A percentile compares a stretch with the other conserved stretches of the same genome.
Conservation (phyloP, 441 rosid genomes). For the Sinapis alba region DNA sequence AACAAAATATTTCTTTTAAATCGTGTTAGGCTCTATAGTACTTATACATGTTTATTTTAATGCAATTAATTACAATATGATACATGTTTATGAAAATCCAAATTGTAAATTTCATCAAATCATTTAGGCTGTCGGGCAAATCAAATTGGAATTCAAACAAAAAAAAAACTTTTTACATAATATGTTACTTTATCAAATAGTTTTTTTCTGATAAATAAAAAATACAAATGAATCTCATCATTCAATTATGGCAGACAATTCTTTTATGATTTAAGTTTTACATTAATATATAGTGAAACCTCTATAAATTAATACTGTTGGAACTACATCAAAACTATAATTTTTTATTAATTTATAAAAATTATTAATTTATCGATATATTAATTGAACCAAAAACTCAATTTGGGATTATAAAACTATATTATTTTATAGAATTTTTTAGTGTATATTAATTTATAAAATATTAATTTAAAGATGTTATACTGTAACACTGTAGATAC, state of each 20-base stretch:
- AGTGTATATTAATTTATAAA: no score
- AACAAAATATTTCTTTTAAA: background rate
- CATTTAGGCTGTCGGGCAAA: background rate
- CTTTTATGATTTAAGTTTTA: background rate
- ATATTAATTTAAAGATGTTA: no score
- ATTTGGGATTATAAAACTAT: no score
- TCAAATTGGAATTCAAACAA: background rate
- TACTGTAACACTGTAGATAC: background rate
- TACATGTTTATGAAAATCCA: background rate
- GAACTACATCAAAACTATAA: no score
- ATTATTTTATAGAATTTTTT: no score
- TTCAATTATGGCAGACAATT: background rate
- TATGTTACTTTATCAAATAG: background rate
- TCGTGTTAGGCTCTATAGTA: background rate
- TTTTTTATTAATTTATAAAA: no score
- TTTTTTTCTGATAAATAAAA: background rate
- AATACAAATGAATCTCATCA: background rate
- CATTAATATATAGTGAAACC: no score
- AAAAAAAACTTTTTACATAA: background rate
- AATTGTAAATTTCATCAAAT: background rate
- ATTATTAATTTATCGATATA: no score
- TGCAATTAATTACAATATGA: background rate
- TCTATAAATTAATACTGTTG: no score
- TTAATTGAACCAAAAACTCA: no score
- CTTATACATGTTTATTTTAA: background rate